Evolutionary conservation across 768 basidiomycete genomes (phyloP), one percentile per base, ranked within the genome.

Genomic region (Xerocomus brunneocitrinus): DNA sequence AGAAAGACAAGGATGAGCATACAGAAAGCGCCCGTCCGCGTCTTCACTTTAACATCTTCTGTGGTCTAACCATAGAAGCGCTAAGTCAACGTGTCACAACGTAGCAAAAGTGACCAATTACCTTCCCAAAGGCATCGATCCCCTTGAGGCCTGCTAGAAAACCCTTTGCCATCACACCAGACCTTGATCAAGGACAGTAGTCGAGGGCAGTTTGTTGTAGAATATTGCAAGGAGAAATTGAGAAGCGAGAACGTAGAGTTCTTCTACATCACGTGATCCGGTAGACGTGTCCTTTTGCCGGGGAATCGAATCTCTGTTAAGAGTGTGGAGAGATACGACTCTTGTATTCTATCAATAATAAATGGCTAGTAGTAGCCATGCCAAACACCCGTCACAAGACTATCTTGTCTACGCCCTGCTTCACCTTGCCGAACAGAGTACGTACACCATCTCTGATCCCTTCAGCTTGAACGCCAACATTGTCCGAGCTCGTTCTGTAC

Each of bases 41-140:
- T 98, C 79, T 94, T 94, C 74, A 99, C 91, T 76, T 98, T 98
- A 58, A 99, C 97, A 78, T 99, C 97, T 67, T 98, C 97, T 70
- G 91, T 91, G 35, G 97, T 99, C 95, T 99, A 63, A 44, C 2
- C 40, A 46, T 4, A 34, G 31, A 51, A 48, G 41, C 48, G 44
- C 41, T 58, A 42, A 66, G 50, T 10, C 49, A 9, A 61, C 45
- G 47, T 58, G 40, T 55, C 51, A 55, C 35, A 40, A 27, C 16
- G 47, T 47, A 39, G 40, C 10, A 19, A 19, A 31, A 45, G 30
- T 8, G 16, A 36, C 1, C 8, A 38, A 78, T 61, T 64, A 95
- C 95, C 87, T 98, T 99, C 57, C 97, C 97, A 79, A 99, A 99
- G 72, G 97, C 97, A 77, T 99, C 97, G 50, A 98, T 80, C 67